These are phyloP conservation scores for Podaxis sp. DNA, from an alignment of 768 basidiomycete species.

Conservation along the genomic window DNA sequence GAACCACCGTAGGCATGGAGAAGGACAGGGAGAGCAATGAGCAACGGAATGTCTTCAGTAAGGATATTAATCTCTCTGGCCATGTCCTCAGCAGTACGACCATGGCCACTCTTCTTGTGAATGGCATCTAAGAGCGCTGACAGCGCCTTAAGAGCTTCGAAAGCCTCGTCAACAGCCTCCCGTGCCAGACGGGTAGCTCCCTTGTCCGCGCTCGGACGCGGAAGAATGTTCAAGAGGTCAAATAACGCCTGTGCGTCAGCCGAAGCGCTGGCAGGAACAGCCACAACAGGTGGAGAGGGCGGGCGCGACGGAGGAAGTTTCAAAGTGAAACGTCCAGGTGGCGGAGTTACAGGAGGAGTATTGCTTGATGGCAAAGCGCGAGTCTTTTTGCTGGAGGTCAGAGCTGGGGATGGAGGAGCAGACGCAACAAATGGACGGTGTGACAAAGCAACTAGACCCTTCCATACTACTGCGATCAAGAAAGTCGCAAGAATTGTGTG, in stretches of 20 bases:
- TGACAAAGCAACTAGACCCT: slow-evolving; percentile 66
- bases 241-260: slow-evolving; percentile 63
- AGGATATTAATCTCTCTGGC: slow-evolving; percentile 50
- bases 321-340: slow-evolving; percentile 59
- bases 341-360: slow-evolving; percentile 57
- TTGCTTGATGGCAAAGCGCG: slow-evolving; percentile 36
- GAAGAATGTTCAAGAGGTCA: slow-evolving; percentile 59
- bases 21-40: slow-evolving; percentile 71
- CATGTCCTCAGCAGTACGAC: slow-evolving; percentile 24
- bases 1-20: slow-evolving; percentile 45
- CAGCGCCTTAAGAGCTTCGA: slow-evolving; percentile 61
- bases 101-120: slow-evolving; percentile 21
- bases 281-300: slow-evolving; percentile 51
- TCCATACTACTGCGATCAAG: slow-evolving; percentile 75
- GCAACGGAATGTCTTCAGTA: slow-evolving; percentile 67
- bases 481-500: slow-evolving; percentile 68
- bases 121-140: slow-evolving; percentile 56
- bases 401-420: slow-evolving; percentile 36
- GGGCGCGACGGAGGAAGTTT: slow-evolving; percentile 71
- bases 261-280: slow-evolving; percentile 41
- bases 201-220: slow-evolving; percentile 55
- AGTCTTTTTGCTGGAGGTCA: slow-evolving; percentile 28
- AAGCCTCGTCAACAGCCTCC: slow-evolving; percentile 82
- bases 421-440: slow-evolving; percentile 49
- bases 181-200: slow-evolving; percentile 56